Evolutionary conservation across 2,329 filamentous ascomycete genomes (phyloP).

Genomic region (Sporothrix schenckii): DNA sequence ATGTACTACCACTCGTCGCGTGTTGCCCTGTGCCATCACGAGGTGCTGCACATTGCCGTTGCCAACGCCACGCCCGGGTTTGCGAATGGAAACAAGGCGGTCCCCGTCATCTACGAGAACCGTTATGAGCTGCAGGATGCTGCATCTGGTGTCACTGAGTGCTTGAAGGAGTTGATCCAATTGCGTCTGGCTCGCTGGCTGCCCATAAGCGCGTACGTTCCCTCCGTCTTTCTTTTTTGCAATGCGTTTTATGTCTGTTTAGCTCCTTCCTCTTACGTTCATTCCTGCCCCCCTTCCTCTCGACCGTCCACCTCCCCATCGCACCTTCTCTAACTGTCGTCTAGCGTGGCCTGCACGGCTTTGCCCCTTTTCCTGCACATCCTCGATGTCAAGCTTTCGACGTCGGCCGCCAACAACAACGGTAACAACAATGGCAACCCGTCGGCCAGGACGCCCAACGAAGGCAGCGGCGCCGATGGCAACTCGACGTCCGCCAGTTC

Average conservation of each 20-base stretch:
- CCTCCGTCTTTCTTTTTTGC: background rate
- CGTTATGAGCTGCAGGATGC: constrained; percentile 35
- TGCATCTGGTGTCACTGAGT: constrained; percentile 34
- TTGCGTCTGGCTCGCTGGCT: constrained; percentile 36
- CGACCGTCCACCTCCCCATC: background rate
- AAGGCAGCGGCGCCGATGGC: background rate
- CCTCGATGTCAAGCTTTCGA: constrained; percentile 35
- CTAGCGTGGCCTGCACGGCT: constrained; percentile 34
- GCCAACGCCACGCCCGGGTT: constrained; percentile 43
- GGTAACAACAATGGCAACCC: background rate
- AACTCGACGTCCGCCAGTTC: constrained; percentile 38
- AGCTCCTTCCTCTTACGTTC: background rate
- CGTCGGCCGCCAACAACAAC: background rate
- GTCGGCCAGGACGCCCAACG: background rate
- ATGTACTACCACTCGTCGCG: constrained; percentile 37
- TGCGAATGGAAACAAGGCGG: constrained; percentile 8
- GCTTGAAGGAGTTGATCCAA: constrained; percentile 36
- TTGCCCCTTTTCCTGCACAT: constrained; percentile 36
- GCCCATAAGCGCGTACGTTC: constrained; percentile 33
- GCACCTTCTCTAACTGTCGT: background rate
- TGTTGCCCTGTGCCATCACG: constrained; percentile 36
- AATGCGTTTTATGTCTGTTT: background rate
- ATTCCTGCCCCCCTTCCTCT: background rate
- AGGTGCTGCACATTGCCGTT: constrained; percentile 45
- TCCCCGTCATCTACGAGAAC: constrained; percentile 32